Percentiles rank a stretch among this genome's conserved stretches.
Conservation (phyloP, 169 alveolate genomes). For the Cryptosporidium tyzzeri region DNA sequence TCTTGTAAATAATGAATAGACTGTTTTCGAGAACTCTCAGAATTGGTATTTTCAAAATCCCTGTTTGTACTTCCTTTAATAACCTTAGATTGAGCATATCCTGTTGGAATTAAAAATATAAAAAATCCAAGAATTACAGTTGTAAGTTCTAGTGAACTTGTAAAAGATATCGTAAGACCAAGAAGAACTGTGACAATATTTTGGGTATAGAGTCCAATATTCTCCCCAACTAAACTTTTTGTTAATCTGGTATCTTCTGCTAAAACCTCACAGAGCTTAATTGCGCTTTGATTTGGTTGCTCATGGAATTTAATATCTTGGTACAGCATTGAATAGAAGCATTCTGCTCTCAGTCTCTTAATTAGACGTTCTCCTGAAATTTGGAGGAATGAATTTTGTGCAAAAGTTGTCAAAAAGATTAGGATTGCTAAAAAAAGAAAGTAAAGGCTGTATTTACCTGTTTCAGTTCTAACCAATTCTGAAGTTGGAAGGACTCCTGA, state of each 20-base stretch:
- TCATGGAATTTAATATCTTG: constrained; percentile 55
- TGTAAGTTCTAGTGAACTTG: constrained; percentile 51
- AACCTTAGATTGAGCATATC: constrained; percentile 55
- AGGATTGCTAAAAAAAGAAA: constrained; percentile 31
- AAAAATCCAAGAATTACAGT: constrained; percentile 32
- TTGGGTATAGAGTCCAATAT: constrained; percentile 62
- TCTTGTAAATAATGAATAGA: constrained; percentile 48
- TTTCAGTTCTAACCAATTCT: constrained; percentile 40
- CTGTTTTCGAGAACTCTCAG: neutral
- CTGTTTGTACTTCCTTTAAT: constrained; percentile 48
- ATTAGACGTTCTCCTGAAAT: constrained; percentile 60
- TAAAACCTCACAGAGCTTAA: constrained; percentile 53
- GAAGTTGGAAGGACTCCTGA: constrained; percentile 53
- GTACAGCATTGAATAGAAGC: constrained; percentile 40
- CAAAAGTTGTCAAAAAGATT: constrained; percentile 48
- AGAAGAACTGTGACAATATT: constrained; percentile 48
- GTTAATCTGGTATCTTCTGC: constrained; percentile 56
- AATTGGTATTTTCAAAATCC: neutral
- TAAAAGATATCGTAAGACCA: constrained; percentile 53
- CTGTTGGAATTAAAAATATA: constrained; percentile 54
- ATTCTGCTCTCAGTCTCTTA: constrained; percentile 68
- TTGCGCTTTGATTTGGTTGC: constrained; percentile 6
- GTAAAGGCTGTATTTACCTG: constrained; percentile 57
- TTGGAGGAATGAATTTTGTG: constrained; percentile 56
- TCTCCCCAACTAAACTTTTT: constrained; percentile 65